These are phyloP conservation scores for Hortiboletus campestris DNA, from an alignment of 768 basidiomycete species.

Conservation along the genomic window DNA sequence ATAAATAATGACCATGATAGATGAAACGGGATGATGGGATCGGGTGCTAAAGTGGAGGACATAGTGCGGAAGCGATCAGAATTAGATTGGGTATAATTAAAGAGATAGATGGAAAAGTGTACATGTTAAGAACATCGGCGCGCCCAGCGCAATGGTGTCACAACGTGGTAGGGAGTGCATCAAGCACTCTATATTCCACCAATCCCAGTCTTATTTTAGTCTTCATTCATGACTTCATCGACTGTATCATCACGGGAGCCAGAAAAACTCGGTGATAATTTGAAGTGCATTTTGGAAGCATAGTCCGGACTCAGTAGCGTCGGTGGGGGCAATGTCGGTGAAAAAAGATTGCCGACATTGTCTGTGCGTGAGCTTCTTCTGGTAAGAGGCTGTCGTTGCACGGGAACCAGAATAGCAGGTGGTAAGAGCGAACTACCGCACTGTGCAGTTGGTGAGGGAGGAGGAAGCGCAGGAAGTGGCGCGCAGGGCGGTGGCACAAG, in stretches of 20 bases:
- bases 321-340: background rate
- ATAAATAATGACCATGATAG: background rate
- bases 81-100: constrained; percentile 23
- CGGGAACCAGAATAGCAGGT: constrained; percentile 15
- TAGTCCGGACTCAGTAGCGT: constrained; percentile 10
- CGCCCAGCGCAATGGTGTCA: constrained; percentile 14
- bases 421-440: constrained; percentile 15
- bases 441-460: constrained; percentile 21
- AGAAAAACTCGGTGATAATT: constrained; percentile 5
- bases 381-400: constrained; percentile 21
- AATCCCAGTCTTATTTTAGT: constrained; percentile 18
- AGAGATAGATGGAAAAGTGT: background rate
- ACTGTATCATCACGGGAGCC: constrained; percentile 1
- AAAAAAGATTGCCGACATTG: background rate
- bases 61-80: background rate
- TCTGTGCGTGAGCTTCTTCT: background rate
- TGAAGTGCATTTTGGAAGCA: constrained; percentile 9
- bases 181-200: constrained; percentile 2
- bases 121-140: background rate
- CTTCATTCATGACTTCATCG: constrained; percentile 24
- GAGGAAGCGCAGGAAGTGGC: constrained; percentile 30
- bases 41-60: background rate
- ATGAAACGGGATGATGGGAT: background rate
- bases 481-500: constrained; percentile 27
- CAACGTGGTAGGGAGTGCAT: constrained; percentile 5